Evolutionary conservation across 2,329 filamentous ascomycete genomes (phyloP).

Genomic region (Lecanicillium sp.): DNA sequence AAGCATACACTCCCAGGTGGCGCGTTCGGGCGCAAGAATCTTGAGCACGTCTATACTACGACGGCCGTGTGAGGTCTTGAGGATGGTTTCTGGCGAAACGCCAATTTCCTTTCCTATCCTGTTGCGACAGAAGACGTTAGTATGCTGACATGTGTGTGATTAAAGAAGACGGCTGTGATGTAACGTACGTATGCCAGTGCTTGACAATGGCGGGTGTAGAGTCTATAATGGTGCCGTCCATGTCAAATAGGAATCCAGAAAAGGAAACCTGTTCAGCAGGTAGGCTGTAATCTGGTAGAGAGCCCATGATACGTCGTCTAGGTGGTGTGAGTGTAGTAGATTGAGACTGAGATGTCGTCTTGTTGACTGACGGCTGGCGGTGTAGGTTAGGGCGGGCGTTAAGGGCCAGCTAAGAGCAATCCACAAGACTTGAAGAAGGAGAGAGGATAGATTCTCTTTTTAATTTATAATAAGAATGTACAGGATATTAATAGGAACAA

Average conservation of each 20-base stretch:
- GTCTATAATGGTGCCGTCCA: constrained; percentile 80
- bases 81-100: constrained; percentile 73
- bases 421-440: no score
- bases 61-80: constrained; percentile 85
- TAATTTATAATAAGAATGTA: no score
- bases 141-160: constrained; percentile 1
- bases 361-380: no score
- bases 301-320: constrained; percentile 19
- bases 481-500: no score
- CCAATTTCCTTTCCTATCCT: constrained; percentile 79
- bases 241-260: constrained; percentile 58
- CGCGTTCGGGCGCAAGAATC: constrained; percentile 72
- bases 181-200: constrained; percentile 63
- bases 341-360: no score
- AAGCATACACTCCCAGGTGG: constrained; percentile 86
- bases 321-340: no score
- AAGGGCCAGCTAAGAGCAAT: no score
- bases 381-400: no score
- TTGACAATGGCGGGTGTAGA: constrained; percentile 69
- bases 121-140: constrained; percentile 8
- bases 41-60: constrained; percentile 79
- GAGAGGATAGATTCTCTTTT: no score
- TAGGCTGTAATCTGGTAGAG: constrained; percentile 29
- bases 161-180: neutral
- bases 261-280: constrained; percentile 40